Evolutionary conservation across 371 early-diverging fungal species (phyloP).

Genomic region (Rhizopus microsporus): DNA sequence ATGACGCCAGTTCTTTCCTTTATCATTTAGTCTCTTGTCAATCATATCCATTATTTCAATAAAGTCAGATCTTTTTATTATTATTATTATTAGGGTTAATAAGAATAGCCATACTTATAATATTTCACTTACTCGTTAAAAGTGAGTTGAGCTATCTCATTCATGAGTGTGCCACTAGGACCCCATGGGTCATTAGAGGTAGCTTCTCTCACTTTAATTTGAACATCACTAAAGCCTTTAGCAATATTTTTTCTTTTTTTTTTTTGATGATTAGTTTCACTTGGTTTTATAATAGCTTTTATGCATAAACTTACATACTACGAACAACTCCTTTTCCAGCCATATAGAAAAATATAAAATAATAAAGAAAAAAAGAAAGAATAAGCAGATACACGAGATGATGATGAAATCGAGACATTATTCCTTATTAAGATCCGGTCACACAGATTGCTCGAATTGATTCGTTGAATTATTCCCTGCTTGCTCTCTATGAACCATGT

Average conservation of each 20-base stretch:
- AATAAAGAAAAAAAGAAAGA: slow-evolving; percentile 6
- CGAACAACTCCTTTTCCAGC: slow-evolving; percentile 53
- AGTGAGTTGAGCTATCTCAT: slow-evolving; percentile 84
- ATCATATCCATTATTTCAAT: slow-evolving; percentile 94
- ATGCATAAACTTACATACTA: slow-evolving; percentile 40
- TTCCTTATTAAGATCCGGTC: background rate
- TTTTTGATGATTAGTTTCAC: background rate
- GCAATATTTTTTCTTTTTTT: slow-evolving; percentile 88
- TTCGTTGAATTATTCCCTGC: no score
- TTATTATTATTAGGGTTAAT: slow-evolving; percentile 4
- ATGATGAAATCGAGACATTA: background rate
- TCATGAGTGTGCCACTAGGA: slow-evolving; percentile 78
- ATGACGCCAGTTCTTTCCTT: slow-evolving; percentile 96
- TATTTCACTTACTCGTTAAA: slow-evolving; percentile 71
- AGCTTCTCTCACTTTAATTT: slow-evolving; percentile 90
- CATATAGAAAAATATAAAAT: slow-evolving; percentile 22
- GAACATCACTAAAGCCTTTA: slow-evolving; percentile 92
- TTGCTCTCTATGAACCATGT: no score
- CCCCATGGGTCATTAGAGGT: slow-evolving; percentile 91
- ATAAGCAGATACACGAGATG: slow-evolving; percentile 14
- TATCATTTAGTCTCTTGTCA: slow-evolving; percentile 93
- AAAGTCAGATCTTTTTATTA: slow-evolving; percentile 60
- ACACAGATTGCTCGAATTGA: background rate
- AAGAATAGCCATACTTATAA: background rate
- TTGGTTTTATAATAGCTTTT: background rate